A percentile compares a stretch with the other conserved stretches of the same genome.
These are phyloP conservation scores for Cymbopogon citratus DNA, from an alignment of 176 grass and related monocot species.

Conservation along the genomic window DNA sequence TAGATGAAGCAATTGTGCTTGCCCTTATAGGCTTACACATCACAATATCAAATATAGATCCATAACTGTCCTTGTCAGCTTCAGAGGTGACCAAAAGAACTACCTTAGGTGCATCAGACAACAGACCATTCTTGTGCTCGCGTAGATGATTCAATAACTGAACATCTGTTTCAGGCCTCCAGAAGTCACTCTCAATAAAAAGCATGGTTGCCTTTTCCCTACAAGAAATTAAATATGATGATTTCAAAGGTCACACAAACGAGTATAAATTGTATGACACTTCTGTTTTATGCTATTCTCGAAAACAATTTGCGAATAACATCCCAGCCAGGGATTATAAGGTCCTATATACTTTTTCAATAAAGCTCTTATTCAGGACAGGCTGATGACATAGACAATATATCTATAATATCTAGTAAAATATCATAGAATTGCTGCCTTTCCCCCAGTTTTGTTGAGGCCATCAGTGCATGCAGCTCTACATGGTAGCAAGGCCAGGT, in stretches of 20 bases:
- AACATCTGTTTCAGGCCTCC: constrained; percentile 43
- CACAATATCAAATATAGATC: constrained; percentile 52
- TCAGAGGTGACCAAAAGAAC: constrained; percentile 74
- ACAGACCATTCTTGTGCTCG: constrained; percentile 32
- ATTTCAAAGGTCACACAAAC: background rate
- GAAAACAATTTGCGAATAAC: background rate
- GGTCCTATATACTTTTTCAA: background rate
- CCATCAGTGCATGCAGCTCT: background rate
- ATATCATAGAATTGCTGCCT: background rate
- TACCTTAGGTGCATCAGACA: constrained; percentile 44
- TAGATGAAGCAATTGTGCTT: constrained; percentile 78
- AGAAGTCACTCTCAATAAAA: constrained; percentile 75
- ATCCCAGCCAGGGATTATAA: background rate
- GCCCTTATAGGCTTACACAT: constrained; percentile 87
- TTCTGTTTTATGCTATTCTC: background rate
- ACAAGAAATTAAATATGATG: background rate
- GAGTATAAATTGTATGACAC: background rate
- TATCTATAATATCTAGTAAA: background rate
- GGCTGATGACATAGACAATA: background rate
- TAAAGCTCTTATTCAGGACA: background rate
- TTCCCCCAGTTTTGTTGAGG: background rate
- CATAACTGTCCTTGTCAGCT: constrained; percentile 49
- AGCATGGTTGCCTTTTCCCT: constrained; percentile 50
- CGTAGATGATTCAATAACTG: constrained; percentile 46
- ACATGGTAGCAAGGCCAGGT: background rate